A percentile compares a stretch with the other conserved stretches of the same genome.
Conservation (phyloP, 768 basidiomycete species). For the Phaeolepiota aurea region DNA sequence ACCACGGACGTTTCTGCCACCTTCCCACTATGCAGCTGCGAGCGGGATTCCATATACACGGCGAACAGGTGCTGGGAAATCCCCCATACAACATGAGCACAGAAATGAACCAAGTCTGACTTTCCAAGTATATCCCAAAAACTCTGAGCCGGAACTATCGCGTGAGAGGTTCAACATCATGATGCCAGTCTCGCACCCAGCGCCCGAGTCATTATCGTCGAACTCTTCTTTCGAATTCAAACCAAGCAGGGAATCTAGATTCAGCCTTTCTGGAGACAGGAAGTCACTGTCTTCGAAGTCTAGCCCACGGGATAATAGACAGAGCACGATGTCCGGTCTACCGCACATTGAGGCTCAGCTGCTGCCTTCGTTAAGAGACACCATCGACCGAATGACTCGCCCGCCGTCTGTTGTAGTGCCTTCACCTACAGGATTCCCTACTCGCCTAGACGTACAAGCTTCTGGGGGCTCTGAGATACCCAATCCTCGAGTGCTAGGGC, state of each 20-base stretch:
- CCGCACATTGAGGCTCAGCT: conserved; percentile 57
- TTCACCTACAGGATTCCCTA: conserved; percentile 2
- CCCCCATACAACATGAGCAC: background rate
- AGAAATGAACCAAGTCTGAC: background rate
- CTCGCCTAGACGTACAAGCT: conserved; percentile 5
- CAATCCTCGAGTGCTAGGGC: background rate
- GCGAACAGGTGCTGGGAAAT: conserved; percentile 3
- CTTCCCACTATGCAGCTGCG: conserved; percentile 23
- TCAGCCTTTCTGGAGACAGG: conserved; percentile 3
- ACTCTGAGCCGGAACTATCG: background rate
- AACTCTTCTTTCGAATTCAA: conserved; percentile 24
- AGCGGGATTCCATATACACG: conserved; percentile 5
- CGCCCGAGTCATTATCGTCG: conserved; percentile 11
- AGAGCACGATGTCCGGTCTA: conserved; percentile 42
- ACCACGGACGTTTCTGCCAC: conserved; percentile 36
- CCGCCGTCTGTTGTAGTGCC: conserved; percentile 26
- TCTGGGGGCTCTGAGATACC: background rate
- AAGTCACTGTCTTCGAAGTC: conserved; percentile 9
- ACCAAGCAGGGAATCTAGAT: conserved; percentile 7
- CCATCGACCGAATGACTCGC: conserved; percentile 67
- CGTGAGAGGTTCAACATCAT: conserved; percentile 8
- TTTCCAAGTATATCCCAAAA: background rate
- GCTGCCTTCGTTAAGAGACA: conserved; percentile 63
- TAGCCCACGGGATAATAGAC: conserved; percentile 16
- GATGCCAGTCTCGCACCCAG: conserved; percentile 14